Evolutionary conservation across 345 rosid genomes (phyloP).

Genomic region (Lepidium sativum): DNA sequence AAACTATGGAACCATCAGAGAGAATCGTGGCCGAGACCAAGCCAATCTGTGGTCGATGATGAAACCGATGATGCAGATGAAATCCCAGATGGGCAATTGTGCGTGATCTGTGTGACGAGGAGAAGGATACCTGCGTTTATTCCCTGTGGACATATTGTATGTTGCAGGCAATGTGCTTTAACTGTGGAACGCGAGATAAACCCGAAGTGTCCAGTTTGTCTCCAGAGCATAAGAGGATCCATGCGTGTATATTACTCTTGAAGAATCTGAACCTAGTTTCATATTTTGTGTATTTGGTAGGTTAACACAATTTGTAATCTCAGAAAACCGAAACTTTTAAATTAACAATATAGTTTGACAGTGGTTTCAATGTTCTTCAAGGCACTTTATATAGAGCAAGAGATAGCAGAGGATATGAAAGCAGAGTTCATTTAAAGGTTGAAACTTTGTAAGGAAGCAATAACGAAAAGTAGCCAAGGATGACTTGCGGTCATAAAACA

Average conservation of each 20-base stretch:
- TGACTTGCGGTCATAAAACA: conserved; percentile 55
- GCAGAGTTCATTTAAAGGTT: neutral
- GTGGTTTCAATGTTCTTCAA: conserved; percentile 2
- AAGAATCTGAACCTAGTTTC: neutral
- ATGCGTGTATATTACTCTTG: conserved; percentile 60
- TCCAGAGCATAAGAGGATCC: conserved; percentile 48
- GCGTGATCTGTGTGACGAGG: conserved; percentile 75
- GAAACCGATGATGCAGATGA: conserved; percentile 44
- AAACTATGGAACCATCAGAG: conserved; percentile 50
- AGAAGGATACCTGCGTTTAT: conserved; percentile 61
- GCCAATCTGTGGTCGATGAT: conserved; percentile 10
- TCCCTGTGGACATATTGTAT: conserved; percentile 91
- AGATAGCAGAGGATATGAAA: neutral
- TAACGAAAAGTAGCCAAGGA: conserved; percentile 65
- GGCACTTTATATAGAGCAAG: neutral
- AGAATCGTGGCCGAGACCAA: conserved; percentile 27
- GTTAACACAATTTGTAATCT: neutral
- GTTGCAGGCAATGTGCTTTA: conserved; percentile 75
- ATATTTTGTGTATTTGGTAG: conserved; percentile 2
- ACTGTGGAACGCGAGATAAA: conserved; percentile 50
- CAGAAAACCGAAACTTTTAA: neutral
- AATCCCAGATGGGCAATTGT: conserved; percentile 72
- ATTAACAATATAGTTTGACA: conserved; percentile 13
- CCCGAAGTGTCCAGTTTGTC: conserved; percentile 86
- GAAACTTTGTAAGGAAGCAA: conserved; percentile 9